These are phyloP conservation scores for Diaporthe humulicola DNA, from an alignment of 2,329 filamentous ascomycete species.

Conservation along the genomic window DNA sequence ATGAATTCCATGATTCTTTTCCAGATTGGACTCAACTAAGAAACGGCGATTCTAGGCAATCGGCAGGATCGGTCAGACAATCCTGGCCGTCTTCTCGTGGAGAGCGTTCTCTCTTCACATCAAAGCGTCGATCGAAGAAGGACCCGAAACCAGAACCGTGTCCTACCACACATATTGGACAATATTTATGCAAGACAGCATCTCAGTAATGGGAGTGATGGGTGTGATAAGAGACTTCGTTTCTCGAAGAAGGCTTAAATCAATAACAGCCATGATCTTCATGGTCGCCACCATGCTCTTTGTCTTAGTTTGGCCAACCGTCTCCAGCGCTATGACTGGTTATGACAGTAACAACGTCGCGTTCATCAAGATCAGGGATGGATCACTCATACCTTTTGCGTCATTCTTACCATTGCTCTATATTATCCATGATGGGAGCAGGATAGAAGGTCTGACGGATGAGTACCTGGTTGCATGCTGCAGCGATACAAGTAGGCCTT, in stretches of 20 bases:
- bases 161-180: conserved; percentile 15
- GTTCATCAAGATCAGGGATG: conserved; percentile 16
- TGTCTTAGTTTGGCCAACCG: neutral
- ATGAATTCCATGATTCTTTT: neutral
- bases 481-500: neutral
- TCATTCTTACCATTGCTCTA: neutral
- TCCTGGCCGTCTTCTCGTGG: conserved; percentile 4
- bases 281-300: conserved; percentile 10
- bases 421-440: conserved; percentile 3
- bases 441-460: neutral
- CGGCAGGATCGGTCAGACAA: neutral
- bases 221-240: neutral
- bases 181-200: neutral
- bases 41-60: neutral
- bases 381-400: neutral
- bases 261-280: neutral
- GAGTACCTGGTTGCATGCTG: neutral
- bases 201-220: neutral
- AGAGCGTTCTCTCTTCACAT: conserved; percentile 14
- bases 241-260: neutral
- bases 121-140: conserved; percentile 1
- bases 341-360: conserved; percentile 16
- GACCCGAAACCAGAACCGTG: neutral
- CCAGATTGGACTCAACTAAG: neutral
- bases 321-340: conserved; percentile 9